Conservation (phyloP, 352 stramenopile species). For the Pythium dissimile region DNA sequence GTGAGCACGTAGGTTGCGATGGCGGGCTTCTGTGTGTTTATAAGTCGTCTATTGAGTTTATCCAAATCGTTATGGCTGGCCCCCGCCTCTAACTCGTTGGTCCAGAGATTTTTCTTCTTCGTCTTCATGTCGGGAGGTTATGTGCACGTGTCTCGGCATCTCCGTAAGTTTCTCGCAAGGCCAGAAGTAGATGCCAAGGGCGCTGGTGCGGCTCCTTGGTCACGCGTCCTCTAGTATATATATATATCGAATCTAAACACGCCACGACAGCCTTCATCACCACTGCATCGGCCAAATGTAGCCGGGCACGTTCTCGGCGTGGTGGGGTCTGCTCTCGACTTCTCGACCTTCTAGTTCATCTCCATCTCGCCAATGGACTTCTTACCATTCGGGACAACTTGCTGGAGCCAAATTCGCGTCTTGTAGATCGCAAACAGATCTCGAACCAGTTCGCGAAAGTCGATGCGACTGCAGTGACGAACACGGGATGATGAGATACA, state of each 20-base stretch:
- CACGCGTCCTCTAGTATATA: conserved; percentile 15
- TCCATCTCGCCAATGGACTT: conserved; percentile 61
- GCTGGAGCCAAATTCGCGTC: conserved; percentile 98
- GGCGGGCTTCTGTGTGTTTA: no score
- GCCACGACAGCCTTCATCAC: neutral
- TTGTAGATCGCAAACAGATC: conserved; percentile 99
- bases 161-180: no score
- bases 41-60: conserved; percentile 25
- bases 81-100: neutral
- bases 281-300: neutral
- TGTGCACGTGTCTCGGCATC: neutral
- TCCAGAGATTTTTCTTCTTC: neutral
- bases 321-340: no score
- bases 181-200: no score
- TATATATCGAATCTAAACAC: conserved; percentile 25
- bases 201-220: neutral
- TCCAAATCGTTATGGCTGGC: conserved; percentile 2
- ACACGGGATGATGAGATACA: neutral
- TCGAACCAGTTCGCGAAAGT: conserved; percentile 97
- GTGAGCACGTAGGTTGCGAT: no score
- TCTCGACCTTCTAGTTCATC: conserved; percentile 50
- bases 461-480: conserved; percentile 76
- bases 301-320: neutral
- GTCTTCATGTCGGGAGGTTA: neutral
- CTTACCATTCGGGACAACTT: conserved; percentile 84